Evolutionary conservation across 225 moss, liverwort and hornwort species (phyloP), one percentile per base, ranked within the genome.

Genomic region (Sphagnum tenellum): DNA sequence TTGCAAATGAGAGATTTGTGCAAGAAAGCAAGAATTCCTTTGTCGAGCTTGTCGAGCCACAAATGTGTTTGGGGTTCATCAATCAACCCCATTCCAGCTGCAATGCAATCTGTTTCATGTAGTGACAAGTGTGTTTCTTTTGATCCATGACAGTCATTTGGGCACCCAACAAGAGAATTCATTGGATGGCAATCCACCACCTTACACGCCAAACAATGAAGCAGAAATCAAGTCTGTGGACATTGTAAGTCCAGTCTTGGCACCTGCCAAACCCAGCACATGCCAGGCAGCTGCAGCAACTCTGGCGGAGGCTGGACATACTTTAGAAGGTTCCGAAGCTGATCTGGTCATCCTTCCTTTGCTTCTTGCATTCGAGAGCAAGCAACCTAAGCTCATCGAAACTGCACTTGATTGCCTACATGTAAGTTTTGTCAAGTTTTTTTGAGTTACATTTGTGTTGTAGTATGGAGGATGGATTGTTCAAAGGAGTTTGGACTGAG

Each of bases 331-430:
- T 66, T 93, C 89, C 5, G 93, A 99, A 79, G 94, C 98, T 53
- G 98, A 99, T 78, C 74, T 99, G 71, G 98, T 99, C 63, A 79
- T 99, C 45, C 75, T 99, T 63, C 98, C 98, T 29, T 76, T 99
- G 72, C 89, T 87, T 12, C 82, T 99, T 49, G 98, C 98, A 50
- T 93, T 99, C 76, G 98, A 93, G 75, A 99, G 93, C 55, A 90
- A 87, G 69, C 98, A 99, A 72, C 83, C 98, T 11, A 99, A 84
- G 90, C 87, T 99, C 57, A 87, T 99, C 66, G 98, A 99, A 66
- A 74, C 90, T 70, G 90, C 98, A 49, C 98, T 99, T 8, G 98
- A 99, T 61, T 99, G 98, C 68, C 64, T 99, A 72, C 98, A 99
- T 74, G 94, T 94, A 81, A 84, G 93, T 71, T 2, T 3, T 9